phyloP scores from a whole-genome alignment of 768 basidiomycete species.

The Pisolithus albus region DNA sequence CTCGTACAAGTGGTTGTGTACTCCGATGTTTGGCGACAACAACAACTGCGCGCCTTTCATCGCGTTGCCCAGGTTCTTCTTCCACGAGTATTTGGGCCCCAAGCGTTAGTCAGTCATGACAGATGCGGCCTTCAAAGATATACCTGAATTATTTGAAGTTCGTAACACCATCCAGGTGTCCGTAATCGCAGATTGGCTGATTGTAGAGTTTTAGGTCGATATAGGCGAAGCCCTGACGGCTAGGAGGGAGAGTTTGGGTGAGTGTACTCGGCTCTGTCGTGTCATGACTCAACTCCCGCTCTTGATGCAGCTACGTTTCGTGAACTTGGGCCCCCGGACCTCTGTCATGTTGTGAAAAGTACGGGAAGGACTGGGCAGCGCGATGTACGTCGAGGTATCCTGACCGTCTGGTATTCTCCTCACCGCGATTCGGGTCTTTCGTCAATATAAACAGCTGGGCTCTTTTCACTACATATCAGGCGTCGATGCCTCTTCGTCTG shows the following conservation, averaged over 20 bases:
- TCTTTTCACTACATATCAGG: conserved; percentile 98
- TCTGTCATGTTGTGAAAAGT: conserved; percentile 93
- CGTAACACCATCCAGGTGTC: conserved; percentile 9
- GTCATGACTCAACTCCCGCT: conserved; percentile 2
- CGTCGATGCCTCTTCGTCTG: conserved; percentile 97
- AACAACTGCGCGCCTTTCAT: conserved; percentile 12
- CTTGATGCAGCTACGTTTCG: conserved; percentile 74
- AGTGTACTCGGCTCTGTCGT: conserved; percentile 21
- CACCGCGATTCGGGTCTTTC: conserved; percentile 6
- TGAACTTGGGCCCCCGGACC: conserved; percentile 94
- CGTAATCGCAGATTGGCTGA: conserved; percentile 1
- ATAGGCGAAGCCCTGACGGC: conserved; percentile 85
- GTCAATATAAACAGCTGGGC: conserved; percentile 51
- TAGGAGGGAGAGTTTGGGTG: conserved; percentile 87
- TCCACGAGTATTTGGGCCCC: neutral
- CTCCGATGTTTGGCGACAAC: conserved; percentile 21
- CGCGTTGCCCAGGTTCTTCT: conserved; percentile 1
- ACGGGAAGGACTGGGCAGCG: conserved; percentile 77
- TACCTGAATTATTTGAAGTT: conserved; percentile 96
- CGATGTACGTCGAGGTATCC: conserved; percentile 54
- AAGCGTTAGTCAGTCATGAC: conserved; percentile 34
- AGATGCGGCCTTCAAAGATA: conserved; percentile 81
- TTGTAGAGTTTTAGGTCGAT: conserved; percentile 51
- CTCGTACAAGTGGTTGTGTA: neutral
- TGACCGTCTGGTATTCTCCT: neutral